phyloP scores from a whole-genome alignment of 2,329 filamentous ascomycete genomes.

The Alternaria brassicae region DNA sequence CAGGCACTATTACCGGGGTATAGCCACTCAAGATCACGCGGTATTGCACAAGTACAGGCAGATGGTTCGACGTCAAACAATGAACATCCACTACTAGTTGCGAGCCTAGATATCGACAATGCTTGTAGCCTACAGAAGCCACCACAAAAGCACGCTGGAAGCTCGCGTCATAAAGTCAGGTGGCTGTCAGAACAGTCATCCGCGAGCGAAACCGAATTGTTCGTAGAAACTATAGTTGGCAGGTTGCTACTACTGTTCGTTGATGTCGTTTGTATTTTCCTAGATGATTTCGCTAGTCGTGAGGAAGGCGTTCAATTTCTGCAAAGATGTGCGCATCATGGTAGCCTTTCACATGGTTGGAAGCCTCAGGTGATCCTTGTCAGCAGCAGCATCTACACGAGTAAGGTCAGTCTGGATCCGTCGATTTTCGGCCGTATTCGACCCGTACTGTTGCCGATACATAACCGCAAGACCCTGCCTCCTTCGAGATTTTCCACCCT shows the following conservation, averaged over 20 bases:
- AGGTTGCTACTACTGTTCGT: slow-evolving; percentile 18
- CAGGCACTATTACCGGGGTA: slow-evolving; percentile 6
- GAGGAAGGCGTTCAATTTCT: slow-evolving; percentile 12
- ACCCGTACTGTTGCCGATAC: not conserved
- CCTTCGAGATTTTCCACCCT: slow-evolving; percentile 5
- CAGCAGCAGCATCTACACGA: slow-evolving; percentile 9
- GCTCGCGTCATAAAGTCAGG: slow-evolving; percentile 7
- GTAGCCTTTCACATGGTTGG: not conserved
- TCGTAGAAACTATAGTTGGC: slow-evolving; percentile 14
- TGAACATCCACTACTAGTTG: slow-evolving; percentile 16
- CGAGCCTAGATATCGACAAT: slow-evolving; percentile 10
- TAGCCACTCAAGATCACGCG: not conserved
- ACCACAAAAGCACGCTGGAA: not conserved
- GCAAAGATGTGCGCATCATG: slow-evolving; percentile 5
- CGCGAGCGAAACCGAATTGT: not conserved
- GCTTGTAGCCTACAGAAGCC: slow-evolving; percentile 4
- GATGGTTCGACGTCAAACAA: not conserved
- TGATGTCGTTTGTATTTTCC: slow-evolving; percentile 21
- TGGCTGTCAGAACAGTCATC: slow-evolving; percentile 4
- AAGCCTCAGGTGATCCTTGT: slow-evolving; percentile 17
- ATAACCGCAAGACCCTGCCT: not conserved
- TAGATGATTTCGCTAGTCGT: slow-evolving; percentile 19
- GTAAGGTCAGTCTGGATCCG: not conserved
- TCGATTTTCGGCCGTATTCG: slow-evolving; percentile 2
- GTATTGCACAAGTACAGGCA: slow-evolving; percentile 12